phyloP scores from a whole-genome alignment of 2,329 filamentous ascomycete species.

The Onygena corvina region DNA sequence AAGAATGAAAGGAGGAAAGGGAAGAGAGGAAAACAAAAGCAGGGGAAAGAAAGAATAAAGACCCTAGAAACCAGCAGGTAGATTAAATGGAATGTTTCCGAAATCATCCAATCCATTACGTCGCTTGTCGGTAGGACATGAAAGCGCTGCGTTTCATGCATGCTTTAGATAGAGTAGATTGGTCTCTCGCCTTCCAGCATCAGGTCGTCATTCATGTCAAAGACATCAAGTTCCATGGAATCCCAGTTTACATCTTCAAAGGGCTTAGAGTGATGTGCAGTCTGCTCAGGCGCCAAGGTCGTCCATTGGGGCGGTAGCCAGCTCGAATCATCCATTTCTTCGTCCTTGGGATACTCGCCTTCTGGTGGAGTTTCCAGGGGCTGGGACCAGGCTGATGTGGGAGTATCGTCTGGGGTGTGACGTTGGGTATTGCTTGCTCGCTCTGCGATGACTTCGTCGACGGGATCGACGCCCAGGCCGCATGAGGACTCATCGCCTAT shows the following conservation, averaged over 20 bases:
- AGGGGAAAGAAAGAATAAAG: not conserved
- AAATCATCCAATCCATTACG: no score
- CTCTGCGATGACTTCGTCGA: conserved; percentile 29
- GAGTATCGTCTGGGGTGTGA: conserved; percentile 25
- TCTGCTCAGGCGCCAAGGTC: conserved; percentile 20
- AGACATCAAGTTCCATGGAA: conserved; percentile 24
- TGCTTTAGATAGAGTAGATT: conserved; percentile 6
- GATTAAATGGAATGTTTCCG: not conserved
- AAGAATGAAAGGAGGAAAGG: no score
- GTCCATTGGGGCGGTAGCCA: conserved; percentile 28
- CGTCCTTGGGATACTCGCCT: conserved; percentile 24
- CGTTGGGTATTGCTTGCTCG: conserved; percentile 26
- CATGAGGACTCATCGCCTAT: conserved; percentile 21
- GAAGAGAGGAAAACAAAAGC: not conserved
- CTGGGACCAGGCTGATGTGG: conserved; percentile 26
- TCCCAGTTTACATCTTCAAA: conserved; percentile 31
- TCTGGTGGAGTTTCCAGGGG: conserved; percentile 30
- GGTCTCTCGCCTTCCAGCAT: not conserved
- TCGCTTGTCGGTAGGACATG: no score
- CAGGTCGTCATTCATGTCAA: conserved; percentile 19
- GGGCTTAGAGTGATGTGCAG: conserved; percentile 15
- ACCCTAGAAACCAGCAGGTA: not conserved
- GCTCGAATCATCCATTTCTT: conserved; percentile 22
- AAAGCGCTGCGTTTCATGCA: no score
- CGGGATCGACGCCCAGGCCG: conserved; percentile 25